A percentile compares a stretch with the other conserved stretches of the same genome.
These are phyloP conservation scores for Carex myosuroides DNA, from an alignment of 176 grass and related monocot genomes.

Conservation along the genomic window DNA sequence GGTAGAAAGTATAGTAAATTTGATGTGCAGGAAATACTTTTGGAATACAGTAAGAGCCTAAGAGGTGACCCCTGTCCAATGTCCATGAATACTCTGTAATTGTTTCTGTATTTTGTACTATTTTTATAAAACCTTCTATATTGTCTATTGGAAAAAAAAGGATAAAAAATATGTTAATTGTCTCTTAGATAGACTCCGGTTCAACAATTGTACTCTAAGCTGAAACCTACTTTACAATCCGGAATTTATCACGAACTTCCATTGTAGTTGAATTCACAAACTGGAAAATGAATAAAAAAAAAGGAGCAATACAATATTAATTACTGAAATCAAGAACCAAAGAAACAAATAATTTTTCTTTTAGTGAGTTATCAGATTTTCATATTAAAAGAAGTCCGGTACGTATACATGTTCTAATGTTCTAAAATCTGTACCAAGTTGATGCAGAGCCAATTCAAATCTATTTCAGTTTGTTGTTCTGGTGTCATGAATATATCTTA, in stretches of 20 bases:
- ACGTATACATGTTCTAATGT: background rate
- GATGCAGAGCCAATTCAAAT: background rate
- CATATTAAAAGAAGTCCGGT: background rate
- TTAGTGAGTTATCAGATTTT: background rate
- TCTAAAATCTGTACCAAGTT: background rate
- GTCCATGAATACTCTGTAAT: background rate
- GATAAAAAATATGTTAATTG: background rate
- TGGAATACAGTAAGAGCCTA: background rate
- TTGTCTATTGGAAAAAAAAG: background rate
- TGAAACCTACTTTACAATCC: constrained; percentile 35
- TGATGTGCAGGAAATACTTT: background rate
- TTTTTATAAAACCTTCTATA: background rate
- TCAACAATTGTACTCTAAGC: background rate
- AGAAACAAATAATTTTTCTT: background rate
- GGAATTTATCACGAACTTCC: constrained; percentile 55
- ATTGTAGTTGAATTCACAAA: constrained; percentile 56
- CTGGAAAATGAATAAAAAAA: constrained; percentile 31
- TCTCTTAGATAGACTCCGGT: background rate
- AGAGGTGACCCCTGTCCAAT: background rate
- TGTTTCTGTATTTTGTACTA: background rate
- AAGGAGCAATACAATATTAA: background rate
- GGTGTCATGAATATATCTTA: background rate
- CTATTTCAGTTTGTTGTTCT: background rate
- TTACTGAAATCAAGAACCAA: background rate
- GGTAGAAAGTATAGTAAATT: background rate